These are phyloP conservation scores for Kwoniella heveanensis DNA, from an alignment of 768 basidiomycete genomes.

Conservation along the genomic window DNA sequence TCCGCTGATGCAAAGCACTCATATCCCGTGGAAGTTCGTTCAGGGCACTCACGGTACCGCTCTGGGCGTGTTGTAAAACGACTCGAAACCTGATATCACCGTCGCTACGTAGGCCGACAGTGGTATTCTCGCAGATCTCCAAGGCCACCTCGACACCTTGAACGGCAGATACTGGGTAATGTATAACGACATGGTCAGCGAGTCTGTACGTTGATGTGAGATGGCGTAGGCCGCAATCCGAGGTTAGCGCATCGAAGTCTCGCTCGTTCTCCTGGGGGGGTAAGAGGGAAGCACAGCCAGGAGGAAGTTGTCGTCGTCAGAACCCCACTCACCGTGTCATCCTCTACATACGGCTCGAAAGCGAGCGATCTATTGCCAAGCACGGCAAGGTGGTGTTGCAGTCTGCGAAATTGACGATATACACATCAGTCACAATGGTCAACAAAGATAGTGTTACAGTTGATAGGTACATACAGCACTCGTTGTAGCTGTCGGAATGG, in stretches of 20 bases:
- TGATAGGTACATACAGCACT: slow-evolving; percentile 47
- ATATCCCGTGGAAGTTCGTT: not conserved
- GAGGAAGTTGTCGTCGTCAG: too few species aligned
- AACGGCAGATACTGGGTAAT: slow-evolving; percentile 41
- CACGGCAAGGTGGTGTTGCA: slow-evolving; percentile 52
- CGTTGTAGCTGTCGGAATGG: slow-evolving; percentile 41
- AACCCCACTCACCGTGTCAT: slow-evolving; percentile 49
- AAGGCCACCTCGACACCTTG: slow-evolving; percentile 39
- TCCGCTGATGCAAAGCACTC: too few species aligned
- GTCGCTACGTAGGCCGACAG: slow-evolving; percentile 47
- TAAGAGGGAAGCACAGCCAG: too few species aligned
- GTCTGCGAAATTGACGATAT: slow-evolving; percentile 33
- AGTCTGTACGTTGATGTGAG: too few species aligned
- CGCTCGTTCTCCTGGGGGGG: too few species aligned
- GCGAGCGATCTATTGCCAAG: slow-evolving; percentile 47
- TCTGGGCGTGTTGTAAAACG: slow-evolving; percentile 33
- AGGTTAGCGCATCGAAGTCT: too few species aligned
- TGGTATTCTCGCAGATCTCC: slow-evolving; percentile 46
- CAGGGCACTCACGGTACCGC: slow-evolving; percentile 41
- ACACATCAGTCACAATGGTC: too few species aligned
- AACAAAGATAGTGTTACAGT: too few species aligned
- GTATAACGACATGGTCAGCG: too few species aligned
- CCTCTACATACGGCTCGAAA: slow-evolving; percentile 50
- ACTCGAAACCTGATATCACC: slow-evolving; percentile 44
- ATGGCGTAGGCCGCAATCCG: too few species aligned